phyloP scores from a whole-genome alignment of 352 stramenopile genomes.

The Pythium aphanidermatum region DNA sequence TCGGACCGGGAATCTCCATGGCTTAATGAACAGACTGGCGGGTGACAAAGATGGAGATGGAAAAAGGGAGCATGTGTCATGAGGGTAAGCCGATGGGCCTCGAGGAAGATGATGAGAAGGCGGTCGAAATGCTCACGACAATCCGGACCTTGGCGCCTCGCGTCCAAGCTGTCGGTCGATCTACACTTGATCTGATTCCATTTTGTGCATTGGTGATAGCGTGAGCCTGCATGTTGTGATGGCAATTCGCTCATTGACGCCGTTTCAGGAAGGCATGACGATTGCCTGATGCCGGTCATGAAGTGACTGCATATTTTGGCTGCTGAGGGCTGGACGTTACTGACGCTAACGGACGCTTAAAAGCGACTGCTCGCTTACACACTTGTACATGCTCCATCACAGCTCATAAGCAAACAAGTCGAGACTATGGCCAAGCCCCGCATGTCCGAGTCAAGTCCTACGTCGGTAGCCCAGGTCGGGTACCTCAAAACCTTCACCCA shows the following conservation, averaged over 20 bases:
- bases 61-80: not conserved
- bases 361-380: too few relatives aligned
- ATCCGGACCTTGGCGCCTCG: slow-evolving; percentile 4
- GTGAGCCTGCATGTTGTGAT: not conserved
- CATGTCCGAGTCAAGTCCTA: not conserved
- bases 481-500: slow-evolving; percentile 31
- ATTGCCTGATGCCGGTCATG: too few relatives aligned
- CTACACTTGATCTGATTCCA: slow-evolving; percentile 39
- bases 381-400: too few relatives aligned
- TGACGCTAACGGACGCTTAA: too few relatives aligned
- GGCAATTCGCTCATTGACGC: not conserved
- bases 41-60: not conserved
- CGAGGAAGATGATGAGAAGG: slow-evolving; percentile 22
- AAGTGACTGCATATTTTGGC: too few relatives aligned
- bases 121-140: slow-evolving; percentile 15
- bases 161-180: slow-evolving; percentile 13
- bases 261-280: too few relatives aligned
- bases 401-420: not conserved
- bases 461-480: slow-evolving; percentile 8
- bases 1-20: too few relatives aligned
- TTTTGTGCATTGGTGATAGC: slow-evolving; percentile 6
- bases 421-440: not conserved
- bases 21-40: not conserved
- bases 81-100: not conserved
- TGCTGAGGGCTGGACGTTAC: too few relatives aligned